Evolutionary conservation across 768 basidiomycete genomes (phyloP).

Genomic region (Pleurotus sapidus): DNA sequence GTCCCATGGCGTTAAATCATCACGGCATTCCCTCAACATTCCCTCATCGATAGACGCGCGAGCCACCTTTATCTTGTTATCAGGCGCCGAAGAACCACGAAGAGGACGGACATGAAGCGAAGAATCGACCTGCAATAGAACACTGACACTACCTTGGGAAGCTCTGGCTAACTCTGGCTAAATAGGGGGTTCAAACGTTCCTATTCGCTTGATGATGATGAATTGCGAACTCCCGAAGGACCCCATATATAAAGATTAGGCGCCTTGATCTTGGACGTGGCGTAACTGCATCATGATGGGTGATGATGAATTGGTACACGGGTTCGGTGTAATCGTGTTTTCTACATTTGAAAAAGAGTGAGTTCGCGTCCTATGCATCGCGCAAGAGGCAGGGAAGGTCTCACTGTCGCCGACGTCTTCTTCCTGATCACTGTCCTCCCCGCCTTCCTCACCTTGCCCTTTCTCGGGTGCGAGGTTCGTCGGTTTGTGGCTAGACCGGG

Average conservation of each 20-base stretch:
- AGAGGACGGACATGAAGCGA: not conserved
- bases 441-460: conserved; percentile 16
- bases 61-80: not conserved
- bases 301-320: too few relatives aligned
- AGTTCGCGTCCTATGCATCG: not conserved
- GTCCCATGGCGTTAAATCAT: not conserved
- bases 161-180: not conserved
- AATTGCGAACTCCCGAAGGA: too few relatives aligned
- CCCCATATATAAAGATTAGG: too few relatives aligned
- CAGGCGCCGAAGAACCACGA: not conserved
- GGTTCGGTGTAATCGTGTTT: not conserved
- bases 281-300: too few relatives aligned
- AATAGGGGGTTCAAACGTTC: too few relatives aligned
- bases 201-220: too few relatives aligned
- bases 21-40: too few relatives aligned
- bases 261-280: too few relatives aligned
- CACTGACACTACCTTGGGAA: too few relatives aligned
- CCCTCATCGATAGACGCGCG: not conserved
- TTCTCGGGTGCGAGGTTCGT: too few relatives aligned
- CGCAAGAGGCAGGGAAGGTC: not conserved
- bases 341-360: not conserved
- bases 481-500: too few relatives aligned
- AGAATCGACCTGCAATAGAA: too few relatives aligned
- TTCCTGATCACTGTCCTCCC: conserved; percentile 26
- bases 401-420: conserved; percentile 18